phyloP scores from a whole-genome alignment of 768 basidiomycete species.

The Boletus insuetus region DNA sequence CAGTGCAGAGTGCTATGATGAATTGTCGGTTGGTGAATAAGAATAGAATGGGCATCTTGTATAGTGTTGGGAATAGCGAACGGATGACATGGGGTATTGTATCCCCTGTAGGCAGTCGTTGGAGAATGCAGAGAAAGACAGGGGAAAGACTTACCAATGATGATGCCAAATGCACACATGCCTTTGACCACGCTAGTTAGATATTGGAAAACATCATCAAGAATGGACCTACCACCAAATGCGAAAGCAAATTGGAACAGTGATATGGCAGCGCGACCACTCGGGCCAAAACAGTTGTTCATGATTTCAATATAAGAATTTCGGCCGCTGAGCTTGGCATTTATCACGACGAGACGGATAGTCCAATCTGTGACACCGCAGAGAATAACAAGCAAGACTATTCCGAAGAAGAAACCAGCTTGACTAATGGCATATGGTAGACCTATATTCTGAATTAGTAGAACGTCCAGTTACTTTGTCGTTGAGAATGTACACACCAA shows the following conservation, averaged over 20 bases:
- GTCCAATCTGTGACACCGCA: slow-evolving; percentile 96
- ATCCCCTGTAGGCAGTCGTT: slow-evolving; percentile 55
- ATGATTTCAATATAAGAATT: slow-evolving; percentile 93
- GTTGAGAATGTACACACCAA: slow-evolving; percentile 45
- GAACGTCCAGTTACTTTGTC: background rate
- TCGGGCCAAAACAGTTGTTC: slow-evolving; percentile 87
- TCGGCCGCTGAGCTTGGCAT: slow-evolving; percentile 92
- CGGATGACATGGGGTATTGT: slow-evolving; percentile 94
- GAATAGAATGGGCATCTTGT: slow-evolving; percentile 67
- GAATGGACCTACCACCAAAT: slow-evolving; percentile 70
- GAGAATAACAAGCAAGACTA: slow-evolving; percentile 76
- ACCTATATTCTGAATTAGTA: slow-evolving; percentile 43
- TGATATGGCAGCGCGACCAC: slow-evolving; percentile 91
- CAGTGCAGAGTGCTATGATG: slow-evolving; percentile 83
- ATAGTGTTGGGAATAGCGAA: slow-evolving; percentile 71
- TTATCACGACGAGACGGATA: slow-evolving; percentile 91
- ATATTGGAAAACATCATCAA: background rate
- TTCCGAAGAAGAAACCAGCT: slow-evolving; percentile 89
- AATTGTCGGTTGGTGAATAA: slow-evolving; percentile 85
- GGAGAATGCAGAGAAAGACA: background rate
- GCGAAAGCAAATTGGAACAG: slow-evolving; percentile 98
- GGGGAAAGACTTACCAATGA: slow-evolving; percentile 53
- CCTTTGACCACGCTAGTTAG: slow-evolving; percentile 44
- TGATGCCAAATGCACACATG: slow-evolving; percentile 98
- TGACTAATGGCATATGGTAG: slow-evolving; percentile 92